Base-by-base conservation (phyloP, 345 rosid species). In the Leavenworthia alabamica region DNA sequence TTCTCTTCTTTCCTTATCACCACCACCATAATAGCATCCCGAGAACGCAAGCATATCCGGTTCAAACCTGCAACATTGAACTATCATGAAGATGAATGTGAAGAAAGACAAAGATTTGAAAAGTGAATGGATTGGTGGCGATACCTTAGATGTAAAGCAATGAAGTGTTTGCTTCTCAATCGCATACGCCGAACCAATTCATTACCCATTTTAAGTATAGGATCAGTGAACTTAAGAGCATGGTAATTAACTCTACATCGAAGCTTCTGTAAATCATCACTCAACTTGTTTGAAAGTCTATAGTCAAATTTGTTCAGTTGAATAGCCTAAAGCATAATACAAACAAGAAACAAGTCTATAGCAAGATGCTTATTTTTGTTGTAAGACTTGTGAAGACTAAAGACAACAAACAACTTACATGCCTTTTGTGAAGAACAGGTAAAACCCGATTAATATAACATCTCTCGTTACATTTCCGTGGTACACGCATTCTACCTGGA, bases 31-130 rank as follows among this genome's bases (percentile, higher is more conserved):
- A 70, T 94, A 80, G 77, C 99, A 94, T 62, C 99, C 97, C 15
- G 99, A 94, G 86, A 94, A 90, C 29, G 96, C 99, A 76, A 94
- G 90, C 99, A 94, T 94, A 75, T 90, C 99, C 75, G 99, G 96
- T 65, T 94, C 99, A 81, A 86, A 94, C 90, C 99, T 93, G 85
- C 33, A 60, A 76, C 67, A n/a, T n/a, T n/a, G n/a, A n/a, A n/a
- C n/a, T n/a, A n/a, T n/a, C n/a, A n/a, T n/a, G n/a, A n/a, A n/a
- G n/a, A n/a, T n/a, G n/a, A n/a, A n/a, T n/a, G n/a, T n/a, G n/a
- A n/a, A n/a, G 1, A 44, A 33, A n/a, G 9, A 45, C 29, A 6
- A 42, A 12, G 54, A 36, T 10, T n/a, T 36, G n/a, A 6, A 13
- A 27, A 19, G 15, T 22, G 62, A 28, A 20, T 0, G 11, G 62